Conservation (phyloP, 306 rosid species). For the Ammopiptanthus mongolicus region DNA sequence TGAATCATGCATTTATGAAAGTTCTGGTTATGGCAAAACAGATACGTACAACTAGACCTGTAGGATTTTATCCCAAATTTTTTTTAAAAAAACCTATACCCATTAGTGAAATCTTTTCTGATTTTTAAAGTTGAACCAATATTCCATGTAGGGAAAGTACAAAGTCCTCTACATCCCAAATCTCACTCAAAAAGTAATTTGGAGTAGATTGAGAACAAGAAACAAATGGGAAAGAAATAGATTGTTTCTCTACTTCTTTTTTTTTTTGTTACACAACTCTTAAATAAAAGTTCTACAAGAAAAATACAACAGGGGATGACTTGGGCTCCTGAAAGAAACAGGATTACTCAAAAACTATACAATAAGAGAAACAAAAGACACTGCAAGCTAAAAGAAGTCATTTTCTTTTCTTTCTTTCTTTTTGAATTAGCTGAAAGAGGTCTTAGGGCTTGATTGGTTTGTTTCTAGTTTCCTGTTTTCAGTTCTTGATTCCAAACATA, state of each 20-base stretch:
- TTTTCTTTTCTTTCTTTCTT: too few species aligned
- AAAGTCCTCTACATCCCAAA: background rate
- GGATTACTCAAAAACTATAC: background rate
- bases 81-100: background rate
- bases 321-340: background rate
- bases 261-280: background rate
- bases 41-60: background rate
- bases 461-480: too few species aligned
- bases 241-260: background rate
- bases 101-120: background rate
- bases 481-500: too few species aligned
- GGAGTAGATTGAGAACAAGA: background rate
- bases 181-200: background rate
- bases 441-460: too few species aligned
- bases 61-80: background rate
- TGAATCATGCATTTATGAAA: background rate
- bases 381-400: background rate
- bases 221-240: background rate
- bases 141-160: background rate
- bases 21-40: background rate
- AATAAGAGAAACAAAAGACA: background rate
- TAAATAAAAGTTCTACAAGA: background rate
- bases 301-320: background rate
- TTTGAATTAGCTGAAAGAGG: too few species aligned
- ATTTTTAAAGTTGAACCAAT: background rate